Conservation (phyloP, 2,329 filamentous ascomycete genomes). For the Mollisiaceae sp. region DNA sequence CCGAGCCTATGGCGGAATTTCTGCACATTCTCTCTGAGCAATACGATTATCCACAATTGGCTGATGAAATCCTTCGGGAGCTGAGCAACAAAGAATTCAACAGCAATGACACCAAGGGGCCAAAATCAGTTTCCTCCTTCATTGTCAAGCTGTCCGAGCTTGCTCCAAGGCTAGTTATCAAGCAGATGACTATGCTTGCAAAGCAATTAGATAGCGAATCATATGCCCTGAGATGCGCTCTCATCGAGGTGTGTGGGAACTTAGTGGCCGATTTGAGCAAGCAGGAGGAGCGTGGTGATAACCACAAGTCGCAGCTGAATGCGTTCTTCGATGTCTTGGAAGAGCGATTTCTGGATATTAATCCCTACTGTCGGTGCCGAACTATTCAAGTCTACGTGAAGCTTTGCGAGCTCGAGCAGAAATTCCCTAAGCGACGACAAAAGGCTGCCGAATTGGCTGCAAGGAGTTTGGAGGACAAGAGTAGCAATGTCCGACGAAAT, state of each 20-base stretch:
- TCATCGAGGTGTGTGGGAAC: conserved; percentile 97
- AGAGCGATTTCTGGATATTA: conserved; percentile 93
- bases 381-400: conserved; percentile 92
- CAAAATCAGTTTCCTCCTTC: conserved; percentile 95
- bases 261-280: conserved; percentile 89
- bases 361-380: conserved; percentile 92
- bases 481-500: conserved; percentile 94
- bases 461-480: conserved; percentile 94
- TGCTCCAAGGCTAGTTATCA: conserved; percentile 88
- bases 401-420: conserved; percentile 92
- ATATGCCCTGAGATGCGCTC: conserved; percentile 88
- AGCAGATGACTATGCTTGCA: conserved; percentile 93
- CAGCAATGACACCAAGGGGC: conserved; percentile 91
- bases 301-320: conserved; percentile 92
- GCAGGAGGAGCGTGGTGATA: conserved; percentile 88
- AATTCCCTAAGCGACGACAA: conserved; percentile 91
- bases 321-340: conserved; percentile 97
- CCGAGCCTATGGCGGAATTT: conserved; percentile 98
- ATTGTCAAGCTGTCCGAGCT: conserved; percentile 93
- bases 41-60: conserved; percentile 95
- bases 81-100: conserved; percentile 98
- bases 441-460: conserved; percentile 85
- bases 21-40: conserved; percentile 94
- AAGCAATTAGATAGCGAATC: conserved; percentile 98
- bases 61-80: conserved; percentile 91